Evolutionary conservation across 164 flowering plant genomes (phyloP).

Genomic region (Vitis amurensis): DNA sequence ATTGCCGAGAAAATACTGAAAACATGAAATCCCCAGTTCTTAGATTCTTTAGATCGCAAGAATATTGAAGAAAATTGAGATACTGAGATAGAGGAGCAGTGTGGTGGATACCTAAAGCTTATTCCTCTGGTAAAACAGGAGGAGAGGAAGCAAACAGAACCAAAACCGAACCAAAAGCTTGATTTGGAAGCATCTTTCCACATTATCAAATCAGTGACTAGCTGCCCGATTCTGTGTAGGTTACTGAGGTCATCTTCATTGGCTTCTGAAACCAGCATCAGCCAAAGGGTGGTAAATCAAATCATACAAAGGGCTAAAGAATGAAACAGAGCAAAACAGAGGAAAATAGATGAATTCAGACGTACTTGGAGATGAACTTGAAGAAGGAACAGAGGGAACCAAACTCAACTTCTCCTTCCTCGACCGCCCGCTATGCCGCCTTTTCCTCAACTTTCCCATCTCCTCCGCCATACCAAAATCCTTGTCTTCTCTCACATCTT

Average conservation of each 20-base stretch:
- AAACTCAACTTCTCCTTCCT: slow-evolving; percentile 57
- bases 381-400: slow-evolving; percentile 34
- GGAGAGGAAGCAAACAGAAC: slow-evolving; percentile 75
- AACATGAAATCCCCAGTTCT: slow-evolving; percentile 3
- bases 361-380: slow-evolving; percentile 46
- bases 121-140: slow-evolving; percentile 75
- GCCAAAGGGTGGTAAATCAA: too few species aligned
- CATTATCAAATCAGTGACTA: slow-evolving; percentile 66
- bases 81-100: background rate
- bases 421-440: slow-evolving; percentile 41
- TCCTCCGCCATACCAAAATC: slow-evolving; percentile 59
- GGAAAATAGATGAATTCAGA: background rate
- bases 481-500: slow-evolving; percentile 56
- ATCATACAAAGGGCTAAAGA: background rate
- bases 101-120: slow-evolving; percentile 57
- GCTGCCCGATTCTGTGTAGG: slow-evolving; percentile 46
- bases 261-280: slow-evolving; percentile 17
- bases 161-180: slow-evolving; percentile 92
- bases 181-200: slow-evolving; percentile 93
- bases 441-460: slow-evolving; percentile 46
- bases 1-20: slow-evolving; percentile 68
- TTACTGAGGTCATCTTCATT: slow-evolving; percentile 29
- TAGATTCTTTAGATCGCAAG: background rate
- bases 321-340: slow-evolving; percentile 1
- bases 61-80: background rate